phyloP scores from a whole-genome alignment of 805 yeast genomes.

The Wickerhamiella vanderwaltii region DNA sequence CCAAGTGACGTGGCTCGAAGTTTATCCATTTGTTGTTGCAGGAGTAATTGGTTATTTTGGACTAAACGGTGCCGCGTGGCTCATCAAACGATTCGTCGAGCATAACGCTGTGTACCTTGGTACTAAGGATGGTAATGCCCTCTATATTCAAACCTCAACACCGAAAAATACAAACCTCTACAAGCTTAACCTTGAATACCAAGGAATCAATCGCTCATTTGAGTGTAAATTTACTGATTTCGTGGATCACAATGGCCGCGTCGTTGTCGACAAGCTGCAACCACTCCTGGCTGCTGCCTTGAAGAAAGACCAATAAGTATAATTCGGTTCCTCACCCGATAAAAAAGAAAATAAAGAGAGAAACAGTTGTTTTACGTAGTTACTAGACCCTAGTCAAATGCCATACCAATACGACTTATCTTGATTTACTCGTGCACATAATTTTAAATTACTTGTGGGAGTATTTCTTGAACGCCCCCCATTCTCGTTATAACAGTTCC shows the following conservation, averaged over 20 bases:
- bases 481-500: no score
- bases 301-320: neutral
- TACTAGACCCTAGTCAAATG: no score
- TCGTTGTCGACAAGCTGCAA: slow-evolving; percentile 1
- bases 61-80: slow-evolving; percentile 6
- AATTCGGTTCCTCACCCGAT: no score
- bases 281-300: slow-evolving; percentile 3
- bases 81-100: slow-evolving; percentile 7
- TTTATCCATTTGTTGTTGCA: slow-evolving; percentile 6
- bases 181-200: neutral
- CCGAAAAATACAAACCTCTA: neutral
- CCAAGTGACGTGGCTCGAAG: slow-evolving; percentile 7
- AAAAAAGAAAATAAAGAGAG: no score
- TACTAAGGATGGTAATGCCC: slow-evolving; percentile 5
- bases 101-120: slow-evolving; percentile 9
- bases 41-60: slow-evolving; percentile 6
- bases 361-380: no score
- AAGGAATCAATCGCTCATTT: neutral
- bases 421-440: no score
- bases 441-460: no score
- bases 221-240: slow-evolving; percentile 8
- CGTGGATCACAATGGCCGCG: slow-evolving; percentile 9
- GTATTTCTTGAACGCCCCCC: no score
- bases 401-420: no score
- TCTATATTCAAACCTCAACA: slow-evolving; percentile 1